Evolutionary conservation across 306 rosid genomes (phyloP), one percentile per base, ranked within the genome.

Genomic region (Mimosa bimucronata): DNA sequence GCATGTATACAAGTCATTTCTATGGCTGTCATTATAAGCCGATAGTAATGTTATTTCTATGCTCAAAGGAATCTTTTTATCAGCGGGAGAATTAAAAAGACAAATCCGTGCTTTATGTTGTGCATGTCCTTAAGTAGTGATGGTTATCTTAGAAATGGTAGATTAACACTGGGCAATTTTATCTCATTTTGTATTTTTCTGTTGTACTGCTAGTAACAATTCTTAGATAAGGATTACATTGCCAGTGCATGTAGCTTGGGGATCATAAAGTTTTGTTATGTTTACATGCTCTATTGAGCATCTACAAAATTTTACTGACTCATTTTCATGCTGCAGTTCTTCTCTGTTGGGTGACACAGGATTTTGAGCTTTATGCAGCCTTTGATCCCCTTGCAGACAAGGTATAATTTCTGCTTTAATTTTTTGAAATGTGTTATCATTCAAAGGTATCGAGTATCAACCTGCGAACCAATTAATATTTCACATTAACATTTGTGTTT

Each of bases 351-450:
- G 94, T 87, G 79, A 93, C 99, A 48, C 99, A 83, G 86, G 99
- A 95, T 88, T 95, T 93, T 83, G 99, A 95, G 87, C 97, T 95
- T 62, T 95, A 93, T 88, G 99, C 99, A 23, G 96, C 99, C 81
- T 95, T 95, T 87, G 99, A 95, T 86, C 98, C 99, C 79, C 97
- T 95, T 84, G 98, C 99, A 42, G 94, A 91, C 85, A 94, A 92
- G 98, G 97, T 95, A 86, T 73, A 52, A 25, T 10, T 61, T 77
- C 68, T 62, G 37, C 58, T 72, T 79, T 16, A 40, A 26, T 66
- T 66, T 66, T 8, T 31, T 6, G 25, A 19, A 38, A n/a, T 40
- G 30, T 18, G 26, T 67, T 4, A 41, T 37, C 13, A 19, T 41
- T 23, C 52, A 68, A 68, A 12, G 9, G 34, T 2, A 26, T 68